A percentile compares a stretch with the other conserved stretches of the same genome.
Evolutionary conservation across 2,329 filamentous ascomycete genomes (phyloP).

Genomic region (Penicillium italicum): DNA sequence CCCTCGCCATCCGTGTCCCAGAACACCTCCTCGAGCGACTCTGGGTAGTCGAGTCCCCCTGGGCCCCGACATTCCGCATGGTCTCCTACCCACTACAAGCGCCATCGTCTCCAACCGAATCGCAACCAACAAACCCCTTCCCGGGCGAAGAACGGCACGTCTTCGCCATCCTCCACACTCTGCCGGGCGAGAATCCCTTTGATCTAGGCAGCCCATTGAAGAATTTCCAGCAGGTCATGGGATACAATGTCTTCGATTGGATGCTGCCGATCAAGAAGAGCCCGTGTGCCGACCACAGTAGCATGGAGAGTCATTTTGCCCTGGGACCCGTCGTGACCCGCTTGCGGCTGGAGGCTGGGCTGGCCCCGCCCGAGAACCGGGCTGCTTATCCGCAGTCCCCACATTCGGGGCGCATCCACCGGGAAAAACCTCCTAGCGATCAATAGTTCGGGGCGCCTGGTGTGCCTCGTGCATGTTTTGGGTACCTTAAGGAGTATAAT

Average conservation of each 20-base stretch:
- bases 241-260: conserved; percentile 69
- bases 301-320: conserved; percentile 63
- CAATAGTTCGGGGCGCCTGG: neutral
- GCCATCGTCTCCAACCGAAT: conserved; percentile 16
- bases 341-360: conserved; percentile 50
- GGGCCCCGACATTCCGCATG: conserved; percentile 36
- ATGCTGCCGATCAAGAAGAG: conserved; percentile 70
- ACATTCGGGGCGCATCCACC: conserved; percentile 4
- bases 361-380: conserved; percentile 19
- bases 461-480: neutral
- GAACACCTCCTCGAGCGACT: conserved; percentile 36
- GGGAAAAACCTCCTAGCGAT: neutral
- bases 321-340: conserved; percentile 60
- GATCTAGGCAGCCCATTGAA: conserved; percentile 61
- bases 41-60: conserved; percentile 35
- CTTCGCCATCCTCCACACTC: conserved; percentile 75
- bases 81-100: conserved; percentile 42
- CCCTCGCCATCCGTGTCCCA: conserved; percentile 71
- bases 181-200: conserved; percentile 79
- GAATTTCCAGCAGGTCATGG: conserved; percentile 82
- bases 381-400: neutral
- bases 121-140: conserved; percentile 36
- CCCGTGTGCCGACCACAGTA: conserved; percentile 68
- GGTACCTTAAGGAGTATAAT: conserved; percentile 3
- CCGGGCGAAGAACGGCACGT: conserved; percentile 56